Conservation (phyloP, 768 basidiomycete genomes). For the Favolaschia claudopus region DNA sequence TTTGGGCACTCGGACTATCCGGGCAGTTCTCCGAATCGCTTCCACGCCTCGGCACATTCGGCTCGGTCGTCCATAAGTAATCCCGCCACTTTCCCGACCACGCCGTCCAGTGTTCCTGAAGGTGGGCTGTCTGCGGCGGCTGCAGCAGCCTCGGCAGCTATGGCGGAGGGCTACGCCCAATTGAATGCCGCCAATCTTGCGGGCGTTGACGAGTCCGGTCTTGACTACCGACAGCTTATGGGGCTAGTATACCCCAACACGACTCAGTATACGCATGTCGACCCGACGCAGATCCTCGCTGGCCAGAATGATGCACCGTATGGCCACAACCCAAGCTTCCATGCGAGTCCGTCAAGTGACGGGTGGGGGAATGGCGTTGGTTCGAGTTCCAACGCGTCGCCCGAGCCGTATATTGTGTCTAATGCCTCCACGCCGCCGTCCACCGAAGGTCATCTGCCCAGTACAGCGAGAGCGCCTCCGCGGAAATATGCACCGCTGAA, state of each 20-base stretch:
- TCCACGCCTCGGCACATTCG: constrained; percentile 24
- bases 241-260: constrained; percentile 67
- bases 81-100: constrained; percentile 33
- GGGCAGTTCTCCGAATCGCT: constrained; percentile 28
- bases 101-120: constrained; percentile 35
- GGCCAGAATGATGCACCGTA: constrained; percentile 39
- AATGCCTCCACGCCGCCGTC: constrained; percentile 80
- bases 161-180: constrained; percentile 78
- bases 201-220: constrained; percentile 58
- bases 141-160: constrained; percentile 68
- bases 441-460: constrained; percentile 55
- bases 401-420: constrained; percentile 74
- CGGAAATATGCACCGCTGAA: constrained; percentile 74
- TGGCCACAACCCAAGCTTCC: constrained; percentile 60
- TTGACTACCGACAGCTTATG: constrained; percentile 74
- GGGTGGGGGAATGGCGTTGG: constrained; percentile 76
- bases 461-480: constrained; percentile 32
- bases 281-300: constrained; percentile 87
- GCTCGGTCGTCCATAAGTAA: constrained; percentile 32
- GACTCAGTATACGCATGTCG: constrained; percentile 79
- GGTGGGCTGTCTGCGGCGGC: constrained; percentile 73
- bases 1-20: constrained; percentile 57
- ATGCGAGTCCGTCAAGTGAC: constrained; percentile 83
- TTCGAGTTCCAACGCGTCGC: constrained; percentile 77
- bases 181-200: constrained; percentile 62